Percentiles rank a stretch among this genome's conserved stretches.
Evolutionary conservation across 345 rosid genomes (phyloP).

Genomic region (Rhodomyrtus tomentosa): DNA sequence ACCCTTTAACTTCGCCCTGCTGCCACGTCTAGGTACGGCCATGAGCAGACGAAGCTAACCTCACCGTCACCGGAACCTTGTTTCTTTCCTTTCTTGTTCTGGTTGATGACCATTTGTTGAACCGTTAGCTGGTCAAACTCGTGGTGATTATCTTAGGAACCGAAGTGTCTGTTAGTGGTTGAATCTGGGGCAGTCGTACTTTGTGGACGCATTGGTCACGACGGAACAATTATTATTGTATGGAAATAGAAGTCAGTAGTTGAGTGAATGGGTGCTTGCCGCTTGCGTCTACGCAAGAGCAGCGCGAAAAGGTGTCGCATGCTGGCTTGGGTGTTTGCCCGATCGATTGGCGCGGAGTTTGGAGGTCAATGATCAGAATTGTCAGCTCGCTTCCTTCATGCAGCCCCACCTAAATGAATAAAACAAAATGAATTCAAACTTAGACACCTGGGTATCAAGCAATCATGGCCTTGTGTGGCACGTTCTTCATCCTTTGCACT

Average conservation of each 20-base stretch:
- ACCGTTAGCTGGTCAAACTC: not conserved
- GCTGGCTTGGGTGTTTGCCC: not conserved
- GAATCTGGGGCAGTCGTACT: not conserved
- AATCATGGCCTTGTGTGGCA: not conserved
- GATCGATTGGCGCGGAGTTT: not conserved
- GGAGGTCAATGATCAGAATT: not conserved
- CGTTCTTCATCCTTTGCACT: not conserved
- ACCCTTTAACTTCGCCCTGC: not conserved
- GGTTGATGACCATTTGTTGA: not conserved
- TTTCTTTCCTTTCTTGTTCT: not conserved
- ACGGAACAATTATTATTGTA: not conserved
- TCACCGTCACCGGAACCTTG: not conserved
- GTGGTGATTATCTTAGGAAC: not conserved
- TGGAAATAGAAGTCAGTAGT: not conserved
- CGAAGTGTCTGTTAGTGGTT: not conserved
- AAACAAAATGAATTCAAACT: not conserved
- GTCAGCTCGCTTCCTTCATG: not conserved
- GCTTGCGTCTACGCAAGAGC: not conserved
- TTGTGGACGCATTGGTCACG: not conserved
- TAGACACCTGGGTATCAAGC: not conserved
- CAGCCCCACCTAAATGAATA: not conserved
- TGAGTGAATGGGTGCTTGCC: not conserved
- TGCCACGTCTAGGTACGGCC: not conserved
- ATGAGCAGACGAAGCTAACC: not conserved
- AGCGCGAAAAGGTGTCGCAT: not conserved